A percentile compares a stretch with the other conserved stretches of the same genome.
Evolutionary conservation across 192 early-diverging fungal genomes (phyloP).

Genomic region (Podila clonocystis): DNA sequence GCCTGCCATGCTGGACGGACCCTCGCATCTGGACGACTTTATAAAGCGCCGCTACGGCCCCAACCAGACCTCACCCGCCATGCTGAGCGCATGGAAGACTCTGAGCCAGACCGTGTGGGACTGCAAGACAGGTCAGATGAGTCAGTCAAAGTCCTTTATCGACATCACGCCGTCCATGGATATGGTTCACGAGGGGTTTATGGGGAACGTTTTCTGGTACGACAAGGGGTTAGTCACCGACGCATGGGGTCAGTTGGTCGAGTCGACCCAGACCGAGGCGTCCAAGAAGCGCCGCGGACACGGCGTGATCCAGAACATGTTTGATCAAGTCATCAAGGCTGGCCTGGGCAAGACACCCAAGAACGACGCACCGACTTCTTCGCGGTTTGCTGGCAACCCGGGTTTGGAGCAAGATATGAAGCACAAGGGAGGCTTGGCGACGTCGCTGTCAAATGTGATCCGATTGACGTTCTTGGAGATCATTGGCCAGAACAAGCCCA

Average conservation of each 20-base stretch:
- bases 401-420: neutral
- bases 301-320: constrained; percentile 12
- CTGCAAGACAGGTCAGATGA: constrained; percentile 14
- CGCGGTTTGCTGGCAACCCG: neutral
- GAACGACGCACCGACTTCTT: neutral
- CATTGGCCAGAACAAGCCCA: constrained; percentile 1
- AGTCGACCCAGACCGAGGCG: constrained; percentile 13
- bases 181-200: constrained; percentile 24
- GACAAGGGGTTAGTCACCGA: constrained; percentile 18
- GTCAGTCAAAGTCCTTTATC: constrained; percentile 33
- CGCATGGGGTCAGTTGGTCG: constrained; percentile 25
- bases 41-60: constrained; percentile 35
- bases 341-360: neutral
- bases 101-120: constrained; percentile 45
- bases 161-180: constrained; percentile 22
- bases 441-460: neutral
- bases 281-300: constrained; percentile 8
- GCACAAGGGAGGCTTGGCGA: neutral
- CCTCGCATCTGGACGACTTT: constrained; percentile 21
- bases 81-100: constrained; percentile 28
- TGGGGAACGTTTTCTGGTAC: constrained; percentile 29
- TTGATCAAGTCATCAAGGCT: constrained; percentile 5
- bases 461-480: constrained; percentile 1
- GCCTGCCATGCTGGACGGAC: constrained; percentile 3
- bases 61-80: constrained; percentile 1